Evolutionary conservation across 371 early-diverging fungal genomes (phyloP).

Genomic region (Syncephalis plumigaleata): DNA sequence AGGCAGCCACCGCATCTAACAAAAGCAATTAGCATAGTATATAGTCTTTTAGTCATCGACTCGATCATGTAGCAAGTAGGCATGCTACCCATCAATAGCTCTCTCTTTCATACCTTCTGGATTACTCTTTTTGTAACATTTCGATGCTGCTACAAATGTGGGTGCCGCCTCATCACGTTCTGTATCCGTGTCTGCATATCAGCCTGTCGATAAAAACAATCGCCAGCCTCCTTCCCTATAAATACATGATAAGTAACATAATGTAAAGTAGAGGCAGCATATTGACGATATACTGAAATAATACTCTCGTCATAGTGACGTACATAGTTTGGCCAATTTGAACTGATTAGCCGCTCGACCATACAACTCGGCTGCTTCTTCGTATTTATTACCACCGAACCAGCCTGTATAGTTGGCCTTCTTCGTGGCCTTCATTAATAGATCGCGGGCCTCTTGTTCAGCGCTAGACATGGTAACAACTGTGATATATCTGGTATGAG

Average conservation of each 20-base stretch:
- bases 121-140: slow-evolving; percentile 63
- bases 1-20: slow-evolving; percentile 51
- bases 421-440: slow-evolving; percentile 57
- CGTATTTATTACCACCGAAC: slow-evolving; percentile 77
- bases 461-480: slow-evolving; percentile 14
- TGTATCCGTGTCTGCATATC: slow-evolving; percentile 38
- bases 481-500: no score
- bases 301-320: slow-evolving; percentile 5
- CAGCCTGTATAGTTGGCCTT: slow-evolving; percentile 51
- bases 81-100: neutral
- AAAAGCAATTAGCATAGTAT: neutral
- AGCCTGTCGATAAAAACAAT: slow-evolving; percentile 71
- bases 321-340: slow-evolving; percentile 78
- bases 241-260: neutral
- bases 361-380: slow-evolving; percentile 86
- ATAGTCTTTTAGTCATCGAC: neutral
- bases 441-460: slow-evolving; percentile 48
- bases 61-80: neutral
- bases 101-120: slow-evolving; percentile 38
- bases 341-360: slow-evolving; percentile 77
- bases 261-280: neutral
- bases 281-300: neutral
- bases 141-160: slow-evolving; percentile 69
- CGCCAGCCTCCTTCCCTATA: slow-evolving; percentile 82
- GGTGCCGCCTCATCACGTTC: slow-evolving; percentile 69